Evolutionary conservation across 306 rosid genomes (phyloP), one percentile per base, ranked within the genome.

Genomic region (Abrus pulchellus): DNA sequence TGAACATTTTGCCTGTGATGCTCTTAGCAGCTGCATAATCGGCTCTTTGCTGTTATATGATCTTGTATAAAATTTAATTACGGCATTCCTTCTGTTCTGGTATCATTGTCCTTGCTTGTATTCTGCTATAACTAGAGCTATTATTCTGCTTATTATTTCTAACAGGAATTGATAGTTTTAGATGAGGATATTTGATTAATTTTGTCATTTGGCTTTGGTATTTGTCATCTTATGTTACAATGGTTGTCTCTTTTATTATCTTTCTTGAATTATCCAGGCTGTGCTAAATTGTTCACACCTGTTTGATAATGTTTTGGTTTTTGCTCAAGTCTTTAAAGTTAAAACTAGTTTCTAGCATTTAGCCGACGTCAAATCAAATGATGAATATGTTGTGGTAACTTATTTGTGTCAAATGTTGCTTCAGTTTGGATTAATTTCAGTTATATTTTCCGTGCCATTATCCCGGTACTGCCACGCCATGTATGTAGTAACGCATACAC

Each of bases 1-100:
- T 12, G 63, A 74, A 56, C 79, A 68, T 75, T 76, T 77, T 57
- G 64, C 83, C 12, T 44, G 52, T 52, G 78, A 65, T 40, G 69
- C 55, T 32, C 5, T 2, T 2, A 2, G 5, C 41, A 72, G 63
- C 71, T 30, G 74, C 81, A 11, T 67, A 36, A 67, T 73, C 38
- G 73, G 75, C 74, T 13, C 77, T 81, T 61, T 61, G 44, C 36
- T 33, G 69, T 69, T 71, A 59, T 62, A 60, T 64, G 56, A 55
- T 72, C 66, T 33, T 85, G 83, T 85, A 38, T 78, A 74, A 60
- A 82, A 45, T 38, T 85, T 40, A 62, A 55, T 75, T 55, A 20
- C 13, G 55, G 9, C 38, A 11, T 47, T 64, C 66, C 38, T 73
- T 45, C 27, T 71, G 13, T 74, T 60, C 80, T 70, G 74, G 74